Base-by-base conservation (phyloP, 2,329 filamentous ascomycete genomes). In the Clarireedia sp. region DNA sequence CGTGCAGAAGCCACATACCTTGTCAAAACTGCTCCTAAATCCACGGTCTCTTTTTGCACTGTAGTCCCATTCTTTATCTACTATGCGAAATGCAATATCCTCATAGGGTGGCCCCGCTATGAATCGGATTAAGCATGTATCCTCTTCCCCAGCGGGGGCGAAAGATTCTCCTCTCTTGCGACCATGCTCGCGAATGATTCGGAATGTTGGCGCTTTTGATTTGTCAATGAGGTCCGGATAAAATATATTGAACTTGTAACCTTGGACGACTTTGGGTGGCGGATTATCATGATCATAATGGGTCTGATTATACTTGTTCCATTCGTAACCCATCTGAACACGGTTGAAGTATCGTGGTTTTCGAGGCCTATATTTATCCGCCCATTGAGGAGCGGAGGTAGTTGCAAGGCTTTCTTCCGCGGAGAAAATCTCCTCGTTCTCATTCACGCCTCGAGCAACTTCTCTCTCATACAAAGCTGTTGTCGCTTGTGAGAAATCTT, bases 221-320 rank as follows among this genome's bases (percentile, higher is more conserved):
- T 92, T 95, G 75, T 97, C 91, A 66, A 97, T 90, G 33, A 99
- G 82, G 64, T 99, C 94, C 0, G 94, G 94, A 68, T 99, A 99
- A 73, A 99, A 99, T 51, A 99, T 92, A 74, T 99, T 97, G 79
- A 99, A 99, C 71, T 95, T 96, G 78, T 99, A 99, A 55, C 94
- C 94, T 70, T 99, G 94, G 10, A 99, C 94, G 6, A 99, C 92
- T 73, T 96, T 96, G 24, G 94, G 94, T 1, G 94, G 94, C 2
- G 94, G 94, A 67, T 97, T 96, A 69, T 97, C 92, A 70, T 96
- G 90, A 70, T 97, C 94, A 74, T 99, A 99, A 73, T 99, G 94
- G 12, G 94, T 99, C 73, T 99, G 94, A 68, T 99, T 99, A 79
- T 99, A 99, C 73, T 99, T 99, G 77, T 99, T 99, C 94, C 94